Evolutionary conservation across 2,329 filamentous ascomycete genomes (phyloP).

Genomic region (Xylaria sp.): DNA sequence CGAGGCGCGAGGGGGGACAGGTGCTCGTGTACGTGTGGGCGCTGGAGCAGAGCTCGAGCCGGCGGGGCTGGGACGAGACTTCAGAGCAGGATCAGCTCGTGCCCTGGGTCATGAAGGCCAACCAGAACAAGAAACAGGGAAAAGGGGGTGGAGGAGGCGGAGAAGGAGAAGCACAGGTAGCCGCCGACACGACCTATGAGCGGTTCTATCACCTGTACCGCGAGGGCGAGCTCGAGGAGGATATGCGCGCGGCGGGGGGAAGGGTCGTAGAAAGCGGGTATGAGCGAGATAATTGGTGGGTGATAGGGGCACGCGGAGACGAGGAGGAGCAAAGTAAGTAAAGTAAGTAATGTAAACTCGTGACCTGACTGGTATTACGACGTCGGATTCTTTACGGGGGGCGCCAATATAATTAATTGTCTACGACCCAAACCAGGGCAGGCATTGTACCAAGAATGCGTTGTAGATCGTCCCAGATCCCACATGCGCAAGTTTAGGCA

Average conservation of each 20-base stretch:
- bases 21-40: constrained; percentile 95
- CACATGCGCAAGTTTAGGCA: constrained; percentile 32
- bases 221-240: constrained; percentile 85
- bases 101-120: constrained; percentile 81
- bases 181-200: constrained; percentile 69
- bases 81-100: constrained; percentile 93
- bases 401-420: constrained; percentile 16
- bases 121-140: constrained; percentile 38
- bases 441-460: constrained; percentile 8
- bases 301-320: constrained; percentile 64
- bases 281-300: constrained; percentile 99
- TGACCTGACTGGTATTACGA: constrained; percentile 6
- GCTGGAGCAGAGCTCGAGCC: constrained; percentile 86
- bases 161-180: background rate
- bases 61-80: constrained; percentile 87
- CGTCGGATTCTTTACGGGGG: constrained; percentile 19
- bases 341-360: background rate
- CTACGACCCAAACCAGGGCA: constrained; percentile 20
- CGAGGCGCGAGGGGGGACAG: constrained; percentile 66
- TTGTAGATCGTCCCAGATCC: constrained; percentile 31
- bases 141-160: constrained; percentile 15
- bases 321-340: constrained; percentile 5
- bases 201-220: constrained; percentile 95
- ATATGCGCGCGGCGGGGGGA: constrained; percentile 80
- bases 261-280: constrained; percentile 83